phyloP scores from a whole-genome alignment of 139 green algal genomes.

The Asterochloris erici region DNA sequence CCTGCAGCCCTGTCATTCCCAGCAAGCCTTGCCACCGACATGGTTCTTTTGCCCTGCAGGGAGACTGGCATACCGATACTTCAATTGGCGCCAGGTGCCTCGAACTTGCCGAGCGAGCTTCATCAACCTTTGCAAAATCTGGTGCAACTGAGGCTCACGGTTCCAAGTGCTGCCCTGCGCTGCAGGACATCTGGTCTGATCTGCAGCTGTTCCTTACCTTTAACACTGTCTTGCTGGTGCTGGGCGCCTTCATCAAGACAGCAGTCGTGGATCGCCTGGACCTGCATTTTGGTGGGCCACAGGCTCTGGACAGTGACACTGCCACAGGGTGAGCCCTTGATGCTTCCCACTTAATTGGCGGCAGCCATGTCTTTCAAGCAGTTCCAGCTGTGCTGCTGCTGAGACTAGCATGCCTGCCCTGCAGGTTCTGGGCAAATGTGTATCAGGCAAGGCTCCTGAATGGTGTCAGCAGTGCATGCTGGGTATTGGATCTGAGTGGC shows the following conservation, averaged over 20 bases:
- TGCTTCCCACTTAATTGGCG: no score
- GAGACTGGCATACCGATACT: constrained; percentile 12
- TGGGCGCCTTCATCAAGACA: constrained; percentile 6
- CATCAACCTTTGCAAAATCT: no score
- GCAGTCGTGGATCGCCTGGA: constrained; percentile 10
- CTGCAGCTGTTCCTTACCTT: constrained; percentile 25
- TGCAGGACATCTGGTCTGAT: constrained; percentile 21
- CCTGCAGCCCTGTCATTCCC: background rate
- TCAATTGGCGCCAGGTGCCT: constrained; percentile 9
- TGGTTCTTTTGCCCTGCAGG: background rate
- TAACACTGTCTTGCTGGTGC: constrained; percentile 4
- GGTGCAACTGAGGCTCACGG: no score
- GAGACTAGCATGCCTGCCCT: background rate
- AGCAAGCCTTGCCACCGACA: background rate
- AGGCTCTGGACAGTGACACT: no score
- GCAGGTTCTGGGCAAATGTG: background rate
- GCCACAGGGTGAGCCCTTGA: no score
- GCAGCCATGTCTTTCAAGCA: no score
- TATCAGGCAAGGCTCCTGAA: background rate
- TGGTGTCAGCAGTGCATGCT: no score
- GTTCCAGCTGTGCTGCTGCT: background rate
- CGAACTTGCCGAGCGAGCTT: no score
- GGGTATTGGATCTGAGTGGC: no score
- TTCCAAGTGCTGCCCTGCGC: background rate
- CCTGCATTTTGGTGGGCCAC: no score